Evolutionary conservation across 169 alveolate genomes (phyloP), one percentile per base, ranked within the genome.

Genomic region (Eimeria necatrix): DNA sequence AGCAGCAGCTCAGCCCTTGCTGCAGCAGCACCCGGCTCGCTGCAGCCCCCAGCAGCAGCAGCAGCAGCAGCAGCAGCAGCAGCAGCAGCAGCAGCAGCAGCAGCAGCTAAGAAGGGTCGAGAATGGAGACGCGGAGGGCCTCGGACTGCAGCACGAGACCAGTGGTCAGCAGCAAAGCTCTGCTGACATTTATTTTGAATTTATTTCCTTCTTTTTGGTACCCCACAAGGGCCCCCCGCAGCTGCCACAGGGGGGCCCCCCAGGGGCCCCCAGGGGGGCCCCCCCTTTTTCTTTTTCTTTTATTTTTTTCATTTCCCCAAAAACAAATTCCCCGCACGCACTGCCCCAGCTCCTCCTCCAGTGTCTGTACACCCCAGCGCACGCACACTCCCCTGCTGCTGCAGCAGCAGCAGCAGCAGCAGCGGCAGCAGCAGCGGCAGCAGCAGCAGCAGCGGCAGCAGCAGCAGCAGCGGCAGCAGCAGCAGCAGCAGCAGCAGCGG

Each of bases 331-430:
- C 48, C 20, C 53, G 49, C 53, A 73, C 84, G 84, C 84, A 73
- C 6, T 22, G n/a, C 4, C 51, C 51, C 3, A 73, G 53, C 53
- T 73, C 84, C 14, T 41, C 53, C 20, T 73, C 84, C 48, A 73
- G 84, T 73, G 84, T 73, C 84, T 73, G 53, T 73, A 73, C 84
- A 73, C 84, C 20, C 83, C 4, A 73, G 24, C 61, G 6, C 12
- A 53, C n/a, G n/a, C 6, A 53, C 61, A 6, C 61, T 53, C 12
- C 12, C 12, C 61, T 53, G 61, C 61, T 53, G 12, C 12, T 53
- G 6, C 18, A 6, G 61, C 12, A 53, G 61, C 6, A 53, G 61
- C 61, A 53, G n/a, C n/a, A n/a, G n/a, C n/a, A n/a, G n/a, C n/a
- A n/a, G n/a, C n/a, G n/a, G n/a, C n/a, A n/a, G n/a, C n/a, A n/a